Evolutionary conservation across 2,329 filamentous ascomycete genomes (phyloP).

Genomic region (Aspergillus ustus): DNA sequence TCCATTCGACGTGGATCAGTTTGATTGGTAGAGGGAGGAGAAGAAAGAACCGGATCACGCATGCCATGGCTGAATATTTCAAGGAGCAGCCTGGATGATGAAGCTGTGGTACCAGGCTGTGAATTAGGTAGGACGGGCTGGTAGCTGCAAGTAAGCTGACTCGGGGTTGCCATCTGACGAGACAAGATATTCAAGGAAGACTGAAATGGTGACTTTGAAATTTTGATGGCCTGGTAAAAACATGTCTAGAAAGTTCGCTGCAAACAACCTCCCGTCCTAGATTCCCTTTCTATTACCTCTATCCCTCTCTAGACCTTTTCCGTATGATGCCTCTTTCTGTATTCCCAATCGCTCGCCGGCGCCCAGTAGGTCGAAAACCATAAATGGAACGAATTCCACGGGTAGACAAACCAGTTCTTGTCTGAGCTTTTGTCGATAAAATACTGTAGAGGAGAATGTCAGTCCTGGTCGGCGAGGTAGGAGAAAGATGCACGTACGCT

Average conservation of each 20-base stretch:
- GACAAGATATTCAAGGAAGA: no score
- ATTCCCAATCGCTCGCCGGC: slow-evolving; percentile 1
- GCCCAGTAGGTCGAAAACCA: slow-evolving; percentile 9
- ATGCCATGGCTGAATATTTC: not conserved
- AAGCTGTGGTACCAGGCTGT: no score
- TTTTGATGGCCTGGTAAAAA: not conserved
- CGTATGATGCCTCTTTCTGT: not conserved
- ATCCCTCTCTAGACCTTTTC: not conserved
- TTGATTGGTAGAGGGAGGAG: not conserved
- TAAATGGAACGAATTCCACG: slow-evolving; percentile 14
- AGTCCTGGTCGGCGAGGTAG: not conserved
- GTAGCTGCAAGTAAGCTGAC: no score
- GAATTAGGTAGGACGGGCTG: no score
- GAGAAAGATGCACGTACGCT: not conserved
- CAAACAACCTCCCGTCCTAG: not conserved
- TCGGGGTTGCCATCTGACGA: no score
- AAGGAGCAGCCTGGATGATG: no score
- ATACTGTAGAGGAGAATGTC: slow-evolving; percentile 1
- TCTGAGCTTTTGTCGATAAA: slow-evolving; percentile 9
- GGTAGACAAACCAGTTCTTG: slow-evolving; percentile 17
- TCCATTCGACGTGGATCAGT: not conserved
- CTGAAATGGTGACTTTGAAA: not conserved
- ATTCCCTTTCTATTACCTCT: not conserved
- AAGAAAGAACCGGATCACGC: not conserved
- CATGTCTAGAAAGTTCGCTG: not conserved